A percentile compares a stretch with the other conserved stretches of the same genome.
These are phyloP conservation scores for Sporisorium iseilematis-ciliati DNA, from an alignment of 1,284 basidiomycete species.

Conservation along the genomic window DNA sequence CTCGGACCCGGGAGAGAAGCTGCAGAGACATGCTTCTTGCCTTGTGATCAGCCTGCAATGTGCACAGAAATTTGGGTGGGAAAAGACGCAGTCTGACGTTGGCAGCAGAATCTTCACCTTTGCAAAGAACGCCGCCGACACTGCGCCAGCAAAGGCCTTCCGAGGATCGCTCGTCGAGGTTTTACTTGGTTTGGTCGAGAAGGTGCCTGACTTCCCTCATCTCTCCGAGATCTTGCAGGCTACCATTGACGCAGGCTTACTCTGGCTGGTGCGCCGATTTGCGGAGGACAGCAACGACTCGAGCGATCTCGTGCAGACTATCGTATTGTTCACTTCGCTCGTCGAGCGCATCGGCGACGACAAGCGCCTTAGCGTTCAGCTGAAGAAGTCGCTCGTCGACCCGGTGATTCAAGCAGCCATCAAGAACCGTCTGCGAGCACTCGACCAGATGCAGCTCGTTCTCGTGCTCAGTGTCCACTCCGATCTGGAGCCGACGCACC, in stretches of 20 bases:
- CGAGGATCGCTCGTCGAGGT: constrained; percentile 14
- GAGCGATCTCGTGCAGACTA: constrained; percentile 29
- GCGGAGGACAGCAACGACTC: constrained; percentile 68
- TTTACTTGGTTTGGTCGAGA: constrained; percentile 18
- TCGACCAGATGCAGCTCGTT: constrained; percentile 73
- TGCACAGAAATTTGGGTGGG: constrained; percentile 26
- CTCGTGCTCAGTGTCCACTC: constrained; percentile 70
- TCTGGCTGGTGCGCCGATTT: constrained; percentile 69
- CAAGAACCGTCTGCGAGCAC: constrained; percentile 75
- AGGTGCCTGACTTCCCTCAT: constrained; percentile 10
- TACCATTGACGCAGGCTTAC: constrained; percentile 40
- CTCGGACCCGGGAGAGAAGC: not conserved
- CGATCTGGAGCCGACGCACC: constrained; percentile 21
- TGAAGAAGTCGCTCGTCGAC: constrained; percentile 79
- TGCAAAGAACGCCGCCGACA: constrained; percentile 8
- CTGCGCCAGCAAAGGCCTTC: constrained; percentile 24
- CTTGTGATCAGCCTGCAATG: constrained; percentile 20
- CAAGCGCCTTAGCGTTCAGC: constrained; percentile 27
- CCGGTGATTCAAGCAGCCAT: constrained; percentile 79
- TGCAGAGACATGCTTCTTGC: constrained; percentile 14
- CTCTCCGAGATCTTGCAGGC: constrained; percentile 31
- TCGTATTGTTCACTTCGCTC: constrained; percentile 30
- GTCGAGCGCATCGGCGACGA: constrained; percentile 15
- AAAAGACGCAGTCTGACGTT: constrained; percentile 1
- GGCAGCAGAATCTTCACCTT: constrained; percentile 13